Base-by-base conservation (phyloP, 139 green algal species). In the Volvox reticuliferus region DNA sequence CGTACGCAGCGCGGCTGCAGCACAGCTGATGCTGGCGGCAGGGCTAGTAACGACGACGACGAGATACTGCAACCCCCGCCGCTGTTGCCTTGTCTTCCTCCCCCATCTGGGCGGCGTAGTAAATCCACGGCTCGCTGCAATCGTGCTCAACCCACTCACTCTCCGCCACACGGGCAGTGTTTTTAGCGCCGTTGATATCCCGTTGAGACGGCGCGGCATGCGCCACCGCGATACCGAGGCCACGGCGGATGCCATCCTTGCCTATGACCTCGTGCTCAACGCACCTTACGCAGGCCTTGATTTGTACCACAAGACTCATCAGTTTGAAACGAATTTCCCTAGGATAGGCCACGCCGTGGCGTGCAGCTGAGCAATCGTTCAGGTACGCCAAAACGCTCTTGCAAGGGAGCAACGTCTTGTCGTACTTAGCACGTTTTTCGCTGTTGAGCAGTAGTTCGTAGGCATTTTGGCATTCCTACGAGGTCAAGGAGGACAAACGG, bases 111-210 rank as follows among this genome's bases (percentile, higher is more conserved):
- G 67, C 21, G 33, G 86, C 86, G 32, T 90, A 83, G 71, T 90
- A 90, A 32, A 90, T 19, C 86, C 86, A 90, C 0, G 86, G 86
- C 86, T 83, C 86, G 50, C 73, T 62, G 86, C 86, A 83, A 22
- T 90, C 86, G 50, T 35, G 19, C 0, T 90, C 86, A 6, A 44
- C 32, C 44, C 86, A 90, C 1, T 89, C 83, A 14, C 18, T 35
- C 1, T 81, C 75, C 13, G 30, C 75, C 24, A 61, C 75, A 61
- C 26, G 26, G 28, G 80, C 50, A 44, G 55, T 2, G 21, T 44
- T 28, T 12, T 17, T 9, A 13, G 1, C 6, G 16, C 19, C 80
- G 50, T 2, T 37, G 44, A 33, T 30, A 26, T n/a, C 0, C n/a
- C 16, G 26, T 12, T 28, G 65, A 6, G 80, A 22, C 28, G 28